Conservation (phyloP, 202 grass and related monocot species). For the Carex arenaria region DNA sequence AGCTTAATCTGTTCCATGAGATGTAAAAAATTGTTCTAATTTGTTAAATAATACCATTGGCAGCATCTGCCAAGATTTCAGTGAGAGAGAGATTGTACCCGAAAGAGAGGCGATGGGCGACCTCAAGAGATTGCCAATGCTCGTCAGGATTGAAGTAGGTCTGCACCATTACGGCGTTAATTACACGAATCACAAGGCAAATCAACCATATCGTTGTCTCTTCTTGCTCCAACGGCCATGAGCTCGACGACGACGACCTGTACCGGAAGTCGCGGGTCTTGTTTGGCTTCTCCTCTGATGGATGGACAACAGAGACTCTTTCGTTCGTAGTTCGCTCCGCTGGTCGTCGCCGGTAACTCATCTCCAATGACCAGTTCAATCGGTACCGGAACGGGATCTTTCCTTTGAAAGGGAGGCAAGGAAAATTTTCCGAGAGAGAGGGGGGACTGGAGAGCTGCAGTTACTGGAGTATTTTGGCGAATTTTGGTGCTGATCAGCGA, state of each 20-base stretch:
- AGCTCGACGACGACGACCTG: not conserved
- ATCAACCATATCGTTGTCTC: slow-evolving; percentile 52
- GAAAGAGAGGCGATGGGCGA: slow-evolving; percentile 75
- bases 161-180: slow-evolving; percentile 62
- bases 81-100: slow-evolving; percentile 35
- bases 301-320: not conserved
- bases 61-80: too few species aligned
- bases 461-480: too few species aligned
- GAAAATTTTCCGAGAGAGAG: too few species aligned
- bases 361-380: not conserved
- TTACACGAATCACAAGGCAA: slow-evolving; percentile 50
- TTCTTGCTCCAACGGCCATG: slow-evolving; percentile 2
- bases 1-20: too few species aligned
- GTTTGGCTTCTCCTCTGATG: not conserved
- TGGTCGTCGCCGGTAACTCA: slow-evolving; percentile 18
- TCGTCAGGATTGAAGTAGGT: slow-evolving; percentile 98
- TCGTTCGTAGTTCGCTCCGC: not conserved
- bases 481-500: too few species aligned
- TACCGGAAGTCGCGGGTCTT: not conserved
- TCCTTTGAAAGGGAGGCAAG: not conserved
- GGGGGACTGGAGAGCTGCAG: too few species aligned
- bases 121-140: slow-evolving; percentile 96
- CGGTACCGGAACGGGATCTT: not conserved
- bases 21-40: too few species aligned
- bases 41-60: too few species aligned